Conservation (phyloP, 805 yeast genomes). For the Vanderwaltozyma tropicalis region DNA sequence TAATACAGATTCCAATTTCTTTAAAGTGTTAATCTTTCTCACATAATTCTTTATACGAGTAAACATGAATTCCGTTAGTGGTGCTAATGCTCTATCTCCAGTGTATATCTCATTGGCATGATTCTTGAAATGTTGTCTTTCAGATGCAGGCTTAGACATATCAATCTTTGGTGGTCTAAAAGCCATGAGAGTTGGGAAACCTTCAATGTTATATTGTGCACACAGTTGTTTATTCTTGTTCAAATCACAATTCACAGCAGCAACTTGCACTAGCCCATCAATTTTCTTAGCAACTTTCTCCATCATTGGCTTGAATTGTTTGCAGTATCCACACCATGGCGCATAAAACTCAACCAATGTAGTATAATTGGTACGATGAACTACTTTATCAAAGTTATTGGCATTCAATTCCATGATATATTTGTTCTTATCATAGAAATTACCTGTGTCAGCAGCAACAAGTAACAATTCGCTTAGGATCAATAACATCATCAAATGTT, state of each 20-base stretch:
- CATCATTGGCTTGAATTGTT: conserved; percentile 54
- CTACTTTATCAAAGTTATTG: conserved; percentile 52
- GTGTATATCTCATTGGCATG: conserved; percentile 49
- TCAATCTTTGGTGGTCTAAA: conserved; percentile 70
- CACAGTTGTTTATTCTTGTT: conserved; percentile 60
- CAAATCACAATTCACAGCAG: conserved; percentile 79
- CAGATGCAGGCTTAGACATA: conserved; percentile 14
- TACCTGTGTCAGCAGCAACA: not conserved
- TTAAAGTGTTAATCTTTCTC: conserved; percentile 35
- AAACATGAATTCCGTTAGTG: conserved; percentile 44
- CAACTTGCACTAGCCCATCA: conserved; percentile 52
- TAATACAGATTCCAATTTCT: conserved; percentile 19
- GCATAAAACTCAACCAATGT: conserved; percentile 85
- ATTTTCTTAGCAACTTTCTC: conserved; percentile 52
- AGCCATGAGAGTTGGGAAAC: conserved; percentile 76
- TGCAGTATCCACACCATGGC: conserved; percentile 97
- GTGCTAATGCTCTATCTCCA: conserved; percentile 50
- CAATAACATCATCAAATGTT: not conserved
- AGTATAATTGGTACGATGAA: conserved; percentile 63
- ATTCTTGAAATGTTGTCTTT: conserved; percentile 8
- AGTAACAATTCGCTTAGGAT: not conserved
- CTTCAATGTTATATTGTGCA: conserved; percentile 49
- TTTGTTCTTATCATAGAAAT: conserved; percentile 24
- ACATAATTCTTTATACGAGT: conserved; percentile 59
- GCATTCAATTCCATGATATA: conserved; percentile 48